Evolutionary conservation across 2,329 filamentous ascomycete species (phyloP), one percentile per base, ranked within the genome.

Genomic region (Alternaria angustiovoidea): DNA sequence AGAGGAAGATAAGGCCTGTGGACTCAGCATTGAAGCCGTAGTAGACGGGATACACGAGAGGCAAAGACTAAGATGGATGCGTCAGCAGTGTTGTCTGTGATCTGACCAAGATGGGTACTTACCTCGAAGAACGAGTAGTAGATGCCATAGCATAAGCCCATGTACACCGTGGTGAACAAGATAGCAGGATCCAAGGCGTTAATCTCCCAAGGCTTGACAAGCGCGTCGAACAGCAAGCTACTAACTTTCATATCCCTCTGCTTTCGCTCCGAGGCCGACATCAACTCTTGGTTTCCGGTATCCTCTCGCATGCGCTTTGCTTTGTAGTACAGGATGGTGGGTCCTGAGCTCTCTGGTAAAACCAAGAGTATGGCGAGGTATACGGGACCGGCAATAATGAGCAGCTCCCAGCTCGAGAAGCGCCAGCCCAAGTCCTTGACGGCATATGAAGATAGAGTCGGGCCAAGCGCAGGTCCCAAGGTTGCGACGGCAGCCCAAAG

Each of bases 1-100:
- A 90, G 64, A 95, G 93, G 77, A 95, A 95, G 87, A 94, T 93
- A 7, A 96, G 84, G 43, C 91, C 91, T 0, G 91, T 93, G 39
- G 82, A 89, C 39, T 89, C 86, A 26, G 91, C 84, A 5, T 84
- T 87, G 79, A 90, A 96, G 4, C 89, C 88, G 79, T 96, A 95
- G 62, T 90, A 89, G 76, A 87, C 83, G 63, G 91, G 85, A 79
- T 90, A 96, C 54, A 96, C 83, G 61, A 87, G 80, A 0, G 84
- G 85, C 58, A 77, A 74, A 1, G 88, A 74, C 66, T 71, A 47
- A 1, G 6, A 24, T 11, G 12, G 2, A 34, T 2, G 11, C 18
- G 38, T 59, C 26, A 49, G 47, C 59, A 28, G n/a, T 5, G 24
- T 38, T 6, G 5, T 5, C 41, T 36, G n/a, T 14, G 3, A 16